phyloP scores from a whole-genome alignment of 257 asterid species.

The Anisodus acutangulus region DNA sequence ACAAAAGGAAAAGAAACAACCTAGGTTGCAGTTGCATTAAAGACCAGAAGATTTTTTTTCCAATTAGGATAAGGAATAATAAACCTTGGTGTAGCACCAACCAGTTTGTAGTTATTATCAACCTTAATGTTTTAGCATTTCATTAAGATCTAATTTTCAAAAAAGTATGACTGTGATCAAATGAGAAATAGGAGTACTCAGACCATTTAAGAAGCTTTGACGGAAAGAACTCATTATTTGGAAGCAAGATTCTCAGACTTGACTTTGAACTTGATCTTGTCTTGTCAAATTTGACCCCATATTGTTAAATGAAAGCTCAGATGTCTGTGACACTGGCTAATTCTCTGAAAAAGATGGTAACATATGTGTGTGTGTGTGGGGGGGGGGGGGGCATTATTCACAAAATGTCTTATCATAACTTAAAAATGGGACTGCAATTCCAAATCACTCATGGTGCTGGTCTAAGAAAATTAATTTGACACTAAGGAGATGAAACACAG shows the following conservation, averaged over 20 bases:
- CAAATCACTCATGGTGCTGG: neutral
- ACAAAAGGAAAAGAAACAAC: neutral
- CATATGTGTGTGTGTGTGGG: neutral
- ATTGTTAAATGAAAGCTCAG: neutral
- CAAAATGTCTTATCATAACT: neutral
- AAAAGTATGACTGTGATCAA: neutral
- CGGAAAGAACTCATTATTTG: neutral
- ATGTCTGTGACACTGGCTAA: neutral
- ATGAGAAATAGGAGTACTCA: neutral
- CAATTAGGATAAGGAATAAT: no score
- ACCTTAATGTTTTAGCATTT: neutral
- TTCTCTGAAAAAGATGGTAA: neutral
- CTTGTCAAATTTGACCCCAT: neutral
- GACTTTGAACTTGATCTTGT: neutral
- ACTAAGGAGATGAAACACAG: neutral
- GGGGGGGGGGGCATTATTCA: neutral
- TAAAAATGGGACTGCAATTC: neutral
- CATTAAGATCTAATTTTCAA: conserved; percentile 1
- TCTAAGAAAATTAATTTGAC: neutral
- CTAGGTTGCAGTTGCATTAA: no score
- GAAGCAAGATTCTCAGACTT: neutral
- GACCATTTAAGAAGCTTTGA: neutral
- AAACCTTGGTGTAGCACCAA: neutral
- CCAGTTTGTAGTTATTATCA: neutral
- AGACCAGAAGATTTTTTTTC: no score